Percentiles rank a stretch among this genome's conserved stretches.
phyloP scores from a whole-genome alignment of 2,329 filamentous ascomycete species.

The Emergomyces orientalis region DNA sequence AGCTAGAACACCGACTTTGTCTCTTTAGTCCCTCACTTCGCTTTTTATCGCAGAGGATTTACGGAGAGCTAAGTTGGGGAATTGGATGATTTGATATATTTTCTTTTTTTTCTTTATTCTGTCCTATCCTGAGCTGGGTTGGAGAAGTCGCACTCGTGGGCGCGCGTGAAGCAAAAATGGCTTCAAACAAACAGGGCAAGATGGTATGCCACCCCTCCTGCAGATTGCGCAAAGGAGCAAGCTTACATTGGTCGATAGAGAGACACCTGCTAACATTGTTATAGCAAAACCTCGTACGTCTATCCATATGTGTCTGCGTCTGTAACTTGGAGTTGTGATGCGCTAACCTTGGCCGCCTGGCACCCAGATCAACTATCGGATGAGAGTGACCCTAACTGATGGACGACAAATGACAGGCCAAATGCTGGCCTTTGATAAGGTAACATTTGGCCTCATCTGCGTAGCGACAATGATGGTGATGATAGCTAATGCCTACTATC shows the following conservation, averaged over 20 bases:
- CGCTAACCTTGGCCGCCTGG: not conserved
- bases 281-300: conserved; percentile 57
- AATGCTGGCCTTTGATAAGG: conserved; percentile 98
- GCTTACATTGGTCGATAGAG: conserved; percentile 39
- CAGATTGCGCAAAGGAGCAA: conserved; percentile 34
- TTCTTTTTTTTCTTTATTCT: not conserved
- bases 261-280: conserved; percentile 48
- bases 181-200: conserved; percentile 90
- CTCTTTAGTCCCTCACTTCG: not conserved
- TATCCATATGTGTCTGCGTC: conserved; percentile 1
- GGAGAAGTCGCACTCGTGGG: conserved; percentile 41
- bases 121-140: conserved; percentile 2
- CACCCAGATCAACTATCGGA: conserved; percentile 85
- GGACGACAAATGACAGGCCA: conserved; percentile 93
- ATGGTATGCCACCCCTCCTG: conserved; percentile 64
- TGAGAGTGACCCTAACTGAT: conserved; percentile 93
- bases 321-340: not conserved
- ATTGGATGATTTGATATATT: not conserved
- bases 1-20: not conserved
- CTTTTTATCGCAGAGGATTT: not conserved
- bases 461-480: not conserved
- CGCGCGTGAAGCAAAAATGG: conserved; percentile 45
- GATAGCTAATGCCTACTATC: not conserved
- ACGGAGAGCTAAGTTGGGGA: not conserved
- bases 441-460: conserved; percentile 29